Base-by-base conservation (phyloP, 108 stramenopile species). In the Fragilaria crotonensis region DNA sequence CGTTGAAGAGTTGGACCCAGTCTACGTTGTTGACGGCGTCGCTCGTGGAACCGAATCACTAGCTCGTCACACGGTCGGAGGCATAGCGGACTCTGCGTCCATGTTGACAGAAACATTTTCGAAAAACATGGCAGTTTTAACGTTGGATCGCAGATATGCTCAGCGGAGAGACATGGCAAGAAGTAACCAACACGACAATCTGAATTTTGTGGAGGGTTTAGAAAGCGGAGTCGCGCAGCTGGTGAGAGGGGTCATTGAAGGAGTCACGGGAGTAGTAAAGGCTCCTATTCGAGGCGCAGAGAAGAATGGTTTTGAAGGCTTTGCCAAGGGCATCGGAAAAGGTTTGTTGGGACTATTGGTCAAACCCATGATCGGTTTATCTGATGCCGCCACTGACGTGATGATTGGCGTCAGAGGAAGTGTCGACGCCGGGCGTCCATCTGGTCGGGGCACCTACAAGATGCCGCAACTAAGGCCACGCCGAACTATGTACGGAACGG, bases 281-380 rank as follows among this genome's bases (percentile, higher is more conserved):
- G 79, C 78, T 20, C 87, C 87, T 18, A 81, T 89, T 3, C 75
- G 84, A 30, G 87, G 91, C n/a, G 87, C 84, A 5, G 89, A 91
- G 63, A 76, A 71, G 50, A 73, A 62, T 7, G 95, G 95, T 5
- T 44, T 89, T 3, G 80, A 86, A 48, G 95, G 95, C 0, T 88
- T 92, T 63, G 89, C 84, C 20, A 87, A 83, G 45, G 89, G 89
- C 18, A 32, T 87, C 28, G 81, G 83, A 1, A 91, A 83, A 60
- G 95, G 95, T 1, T 69, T 89, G 22, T 62, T 94, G 11, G 93
- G 95, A 18, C 48, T 96, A 45, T 64, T 96, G 53, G 89, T 94
- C 20, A 96, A 96, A 68, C 95, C 95, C 5, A 81, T 94, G 7
- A 93, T 96, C 55, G 95, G 95, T n/a, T 61, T 92, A 19, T 77